These are phyloP conservation scores for Penicillium robsamsonii DNA, from an alignment of 495 filamentous ascomycete genomes.

Conservation along the genomic window DNA sequence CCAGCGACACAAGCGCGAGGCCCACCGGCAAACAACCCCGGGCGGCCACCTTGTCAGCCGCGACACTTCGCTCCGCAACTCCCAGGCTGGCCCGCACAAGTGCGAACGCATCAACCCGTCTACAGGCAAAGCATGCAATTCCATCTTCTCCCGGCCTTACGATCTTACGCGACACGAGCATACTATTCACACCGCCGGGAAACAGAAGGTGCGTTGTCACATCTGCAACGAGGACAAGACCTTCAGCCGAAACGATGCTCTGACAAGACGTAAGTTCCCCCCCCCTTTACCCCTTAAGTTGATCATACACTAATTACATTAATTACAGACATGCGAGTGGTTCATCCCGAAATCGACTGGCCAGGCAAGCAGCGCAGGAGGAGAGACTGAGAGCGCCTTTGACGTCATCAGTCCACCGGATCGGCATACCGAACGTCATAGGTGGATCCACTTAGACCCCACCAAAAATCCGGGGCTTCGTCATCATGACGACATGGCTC, in stretches of 20 bases:
- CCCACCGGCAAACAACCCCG: constrained; percentile 66
- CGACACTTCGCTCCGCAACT: constrained; percentile 63
- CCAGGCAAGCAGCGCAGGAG: constrained; percentile 60
- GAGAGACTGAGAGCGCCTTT: constrained; percentile 32
- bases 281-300: not conserved
- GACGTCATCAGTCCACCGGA: constrained; percentile 11
- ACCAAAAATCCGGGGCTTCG: constrained; percentile 11
- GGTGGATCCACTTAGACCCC: constrained; percentile 3
- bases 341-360: constrained; percentile 82
- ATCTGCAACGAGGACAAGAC: constrained; percentile 97
- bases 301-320: constrained; percentile 12
- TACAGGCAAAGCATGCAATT: constrained; percentile 95
- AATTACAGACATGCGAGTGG: constrained; percentile 69
- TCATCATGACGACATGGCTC: constrained; percentile 21
- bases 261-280: constrained; percentile 60
- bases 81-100: constrained; percentile 83
- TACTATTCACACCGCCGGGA: constrained; percentile 91
- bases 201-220: constrained; percentile 93
- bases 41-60: constrained; percentile 41
- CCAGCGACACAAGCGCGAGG: constrained; percentile 94
- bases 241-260: constrained; percentile 86
- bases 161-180: constrained; percentile 96
- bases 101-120: constrained; percentile 93
- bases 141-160: constrained; percentile 94
- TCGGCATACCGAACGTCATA: constrained; percentile 26